Evolutionary conservation across 805 yeast genomes (phyloP), one percentile per base, ranked within the genome.

Genomic region (Pichia deserticola): DNA sequence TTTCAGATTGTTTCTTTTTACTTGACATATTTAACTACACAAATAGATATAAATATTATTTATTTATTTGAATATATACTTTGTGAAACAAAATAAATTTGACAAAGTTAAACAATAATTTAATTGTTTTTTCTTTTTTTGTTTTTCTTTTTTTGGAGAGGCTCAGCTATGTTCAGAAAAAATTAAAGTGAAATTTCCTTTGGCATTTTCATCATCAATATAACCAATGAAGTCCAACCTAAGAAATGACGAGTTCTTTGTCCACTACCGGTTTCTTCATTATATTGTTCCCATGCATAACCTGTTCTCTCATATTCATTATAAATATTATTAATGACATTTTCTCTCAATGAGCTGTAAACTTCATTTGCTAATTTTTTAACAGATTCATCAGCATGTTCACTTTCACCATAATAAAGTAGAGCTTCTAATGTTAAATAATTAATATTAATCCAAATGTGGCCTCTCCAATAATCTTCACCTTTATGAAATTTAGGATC

Each of bases 401-500:
- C 60, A n/a, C 51, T 48, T 1, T 57, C 53, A 1, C 64, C 71
- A 49, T 90, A 92, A 62, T 79, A 68, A 34, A 71, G 64, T 53
- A 93, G 70, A 5, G 86, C 76, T 47, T 89, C 93, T 40, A 93
- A 70, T 5, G 83, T 72, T 65, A 93, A 69, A 61, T 89, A 92
- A 69, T 93, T 93, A 60, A 93, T 86, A 64, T 89, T 86, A 57
- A 89, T 73, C 98, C 98, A 93, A 30, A 93, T 75, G 20, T 95
- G 88, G 1, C 97, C 93, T 54, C 96, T 78, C 99, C 99, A 93
- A 69, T 93, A 93, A 66, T 92, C 83, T 61, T 93, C 99, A 7
- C 76, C 92, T 0, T 82, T 78, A 49, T 85, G 85, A 67, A 84
- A 93, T 51, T 61, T 69, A 25, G 70, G 69, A 58, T 86, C 90